These are phyloP conservation scores for Tolypocladium sp. DNA, from an alignment of 2,329 filamentous ascomycete genomes.

Conservation along the genomic window DNA sequence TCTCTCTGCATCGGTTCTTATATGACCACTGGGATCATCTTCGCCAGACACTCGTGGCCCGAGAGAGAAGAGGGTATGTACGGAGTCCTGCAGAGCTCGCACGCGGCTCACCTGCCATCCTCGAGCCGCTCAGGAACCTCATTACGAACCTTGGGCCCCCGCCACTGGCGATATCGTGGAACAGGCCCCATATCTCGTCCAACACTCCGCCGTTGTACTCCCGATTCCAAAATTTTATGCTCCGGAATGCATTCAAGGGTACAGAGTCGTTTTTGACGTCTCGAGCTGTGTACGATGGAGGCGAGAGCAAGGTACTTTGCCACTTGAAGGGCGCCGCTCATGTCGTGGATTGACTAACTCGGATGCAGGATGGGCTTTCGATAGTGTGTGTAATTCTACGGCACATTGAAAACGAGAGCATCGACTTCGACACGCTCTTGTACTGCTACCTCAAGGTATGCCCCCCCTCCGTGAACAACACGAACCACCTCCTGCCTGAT, in stretches of 20 bases:
- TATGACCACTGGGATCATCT: constrained; percentile 67
- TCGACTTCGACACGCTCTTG: constrained; percentile 56
- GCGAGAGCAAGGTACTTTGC: constrained; percentile 53
- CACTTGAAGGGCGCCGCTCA: neutral
- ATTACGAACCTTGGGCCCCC: constrained; percentile 60
- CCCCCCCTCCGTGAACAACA: neutral
- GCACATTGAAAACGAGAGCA: constrained; percentile 55
- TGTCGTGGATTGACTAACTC: neutral
- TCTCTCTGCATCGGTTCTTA: constrained; percentile 58
- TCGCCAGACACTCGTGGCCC: constrained; percentile 51
- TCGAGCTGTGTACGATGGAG: constrained; percentile 60
- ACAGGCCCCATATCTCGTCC: constrained; percentile 53
- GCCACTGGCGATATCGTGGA: constrained; percentile 60
- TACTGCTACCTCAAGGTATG: constrained; percentile 59
- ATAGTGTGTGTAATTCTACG: constrained; percentile 62
- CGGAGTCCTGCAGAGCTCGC: constrained; percentile 44
- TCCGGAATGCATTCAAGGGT: constrained; percentile 57
- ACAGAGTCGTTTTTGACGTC: constrained; percentile 56
- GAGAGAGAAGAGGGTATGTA: constrained; percentile 48
- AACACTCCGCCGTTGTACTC: constrained; percentile 58
- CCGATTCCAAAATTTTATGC: constrained; percentile 64
- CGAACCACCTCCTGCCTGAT: neutral
- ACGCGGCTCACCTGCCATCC: constrained; percentile 43
- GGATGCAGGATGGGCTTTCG: constrained; percentile 50
- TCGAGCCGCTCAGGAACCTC: constrained; percentile 51